Evolutionary conservation across 108 stramenopile species (phyloP).

Genomic region (Fistulifera pelliculosa): DNA sequence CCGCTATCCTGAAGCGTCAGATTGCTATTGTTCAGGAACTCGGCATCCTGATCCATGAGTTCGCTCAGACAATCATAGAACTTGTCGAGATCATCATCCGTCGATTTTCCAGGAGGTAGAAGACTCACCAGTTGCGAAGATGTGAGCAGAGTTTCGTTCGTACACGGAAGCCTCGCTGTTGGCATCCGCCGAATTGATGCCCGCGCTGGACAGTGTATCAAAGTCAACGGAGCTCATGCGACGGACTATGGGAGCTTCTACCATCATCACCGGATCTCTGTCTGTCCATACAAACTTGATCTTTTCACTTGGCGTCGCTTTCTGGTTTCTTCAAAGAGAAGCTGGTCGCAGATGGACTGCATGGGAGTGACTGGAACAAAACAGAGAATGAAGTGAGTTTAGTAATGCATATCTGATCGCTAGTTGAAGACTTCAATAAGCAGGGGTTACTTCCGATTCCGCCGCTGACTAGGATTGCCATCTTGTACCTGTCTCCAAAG

Average conservation of each 20-base stretch:
- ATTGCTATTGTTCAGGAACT: too few relatives aligned
- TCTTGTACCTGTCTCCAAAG: conserved; percentile 20
- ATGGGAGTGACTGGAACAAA: conserved; percentile 25
- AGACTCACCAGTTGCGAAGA: conserved; percentile 5
- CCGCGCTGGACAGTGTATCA: neutral
- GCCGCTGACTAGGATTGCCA: conserved; percentile 32
- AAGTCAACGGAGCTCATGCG: conserved; percentile 5
- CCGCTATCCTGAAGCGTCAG: too few relatives aligned
- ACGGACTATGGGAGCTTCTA: neutral
- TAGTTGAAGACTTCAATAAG: too few relatives aligned
- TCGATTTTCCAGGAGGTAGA: neutral
- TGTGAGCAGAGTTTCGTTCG: conserved; percentile 3
- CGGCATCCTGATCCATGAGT: neutral
- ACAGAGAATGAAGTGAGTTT: too few relatives aligned
- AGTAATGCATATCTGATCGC: too few relatives aligned
- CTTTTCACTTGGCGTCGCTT: conserved; percentile 17
- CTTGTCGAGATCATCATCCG: conserved; percentile 4
- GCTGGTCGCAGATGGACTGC: conserved; percentile 17
- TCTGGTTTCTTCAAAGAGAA: conserved; percentile 17
- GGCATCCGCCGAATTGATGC: neutral
- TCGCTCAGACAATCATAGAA: neutral
- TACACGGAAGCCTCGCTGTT: conserved; percentile 2
- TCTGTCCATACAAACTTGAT: conserved; percentile 33
- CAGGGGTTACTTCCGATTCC: conserved; percentile 34
- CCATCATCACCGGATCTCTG: conserved; percentile 16